Percentiles rank a stretch among this genome's conserved stretches.
These are phyloP conservation scores for Raphidocelis subcapitata DNA, from an alignment of 139 green algal genomes.

Conservation along the genomic window DNA sequence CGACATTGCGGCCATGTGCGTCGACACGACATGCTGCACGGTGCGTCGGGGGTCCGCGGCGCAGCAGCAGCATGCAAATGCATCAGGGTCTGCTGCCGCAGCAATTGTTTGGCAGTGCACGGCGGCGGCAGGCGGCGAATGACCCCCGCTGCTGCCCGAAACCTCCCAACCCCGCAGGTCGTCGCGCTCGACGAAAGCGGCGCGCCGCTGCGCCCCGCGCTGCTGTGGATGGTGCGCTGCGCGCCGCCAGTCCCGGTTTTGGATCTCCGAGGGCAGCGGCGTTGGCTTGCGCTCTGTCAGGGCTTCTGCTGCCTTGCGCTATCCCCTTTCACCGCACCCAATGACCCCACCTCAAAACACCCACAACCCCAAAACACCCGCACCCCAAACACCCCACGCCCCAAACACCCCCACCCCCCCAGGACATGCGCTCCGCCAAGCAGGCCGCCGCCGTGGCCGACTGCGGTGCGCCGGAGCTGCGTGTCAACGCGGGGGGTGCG, in stretches of 20 bases:
- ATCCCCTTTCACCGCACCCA: too few relatives aligned
- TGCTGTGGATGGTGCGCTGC: conserved; percentile 68
- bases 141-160: too few relatives aligned
- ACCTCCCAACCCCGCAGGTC: too few relatives aligned
- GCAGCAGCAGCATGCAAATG: background rate
- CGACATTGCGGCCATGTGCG: conserved; percentile 51
- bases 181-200: conserved; percentile 19
- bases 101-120: background rate
- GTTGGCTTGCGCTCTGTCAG: too few relatives aligned
- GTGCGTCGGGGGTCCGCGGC: conserved; percentile 51
- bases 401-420: too few relatives aligned
- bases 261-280: too few relatives aligned
- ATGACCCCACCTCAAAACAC: too few relatives aligned
- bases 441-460: conserved; percentile 63
- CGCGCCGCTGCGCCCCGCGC: conserved; percentile 56
- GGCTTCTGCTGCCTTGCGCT: too few relatives aligned
- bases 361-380: too few relatives aligned
- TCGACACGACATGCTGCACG: conserved; percentile 87
- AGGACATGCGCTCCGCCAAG: conserved; percentile 60
- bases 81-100: background rate
- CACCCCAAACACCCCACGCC: too few relatives aligned
- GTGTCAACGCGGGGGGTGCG: conserved; percentile 69
- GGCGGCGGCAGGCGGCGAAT: too few relatives aligned
- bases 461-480: background rate
- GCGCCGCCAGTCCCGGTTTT: too few relatives aligned